phyloP scores from a whole-genome alignment of 495 filamentous ascomycete genomes.

The Durotheca rogersii region DNA sequence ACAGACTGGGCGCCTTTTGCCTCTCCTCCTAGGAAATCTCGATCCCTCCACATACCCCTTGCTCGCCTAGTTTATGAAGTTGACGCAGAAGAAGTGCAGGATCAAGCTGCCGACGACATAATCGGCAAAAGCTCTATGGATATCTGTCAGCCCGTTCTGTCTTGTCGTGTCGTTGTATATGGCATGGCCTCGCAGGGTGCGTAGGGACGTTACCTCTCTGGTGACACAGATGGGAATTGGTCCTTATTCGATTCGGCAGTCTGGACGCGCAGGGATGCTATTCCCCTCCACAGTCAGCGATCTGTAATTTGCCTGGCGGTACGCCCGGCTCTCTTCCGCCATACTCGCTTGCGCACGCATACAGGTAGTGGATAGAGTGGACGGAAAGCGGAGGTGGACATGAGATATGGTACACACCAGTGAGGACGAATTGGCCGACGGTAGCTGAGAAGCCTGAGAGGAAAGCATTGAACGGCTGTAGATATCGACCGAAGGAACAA shows the following conservation, averaged over 20 bases:
- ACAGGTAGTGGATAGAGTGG: too few species aligned
- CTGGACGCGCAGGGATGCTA: constrained; percentile 82
- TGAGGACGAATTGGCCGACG: constrained; percentile 96
- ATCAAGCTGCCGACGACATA: constrained; percentile 92
- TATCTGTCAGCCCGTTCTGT: constrained; percentile 7
- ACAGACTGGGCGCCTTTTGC: background rate
- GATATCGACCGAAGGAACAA: background rate
- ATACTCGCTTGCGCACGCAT: background rate
- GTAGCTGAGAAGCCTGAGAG: constrained; percentile 91
- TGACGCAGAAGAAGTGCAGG: constrained; percentile 98
- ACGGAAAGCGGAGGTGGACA: too few species aligned
- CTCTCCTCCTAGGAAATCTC: background rate
- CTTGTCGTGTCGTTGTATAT: too few species aligned
- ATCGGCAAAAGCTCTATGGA: constrained; percentile 86
- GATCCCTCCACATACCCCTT: background rate
- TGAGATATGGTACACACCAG: too few species aligned
- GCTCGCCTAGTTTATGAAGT: constrained; percentile 86
- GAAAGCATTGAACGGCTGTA: constrained; percentile 97
- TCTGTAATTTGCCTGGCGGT: background rate
- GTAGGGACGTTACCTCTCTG: constrained; percentile 60
- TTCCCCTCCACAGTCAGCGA: constrained; percentile 13
- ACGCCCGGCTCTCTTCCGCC: background rate
- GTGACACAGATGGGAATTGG: constrained; percentile 67
- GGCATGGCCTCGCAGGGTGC: too few species aligned
- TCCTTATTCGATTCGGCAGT: constrained; percentile 74